Evolutionary conservation across 2,329 filamentous ascomycete species (phyloP).

Genomic region (Neofusicoccum parvum): DNA sequence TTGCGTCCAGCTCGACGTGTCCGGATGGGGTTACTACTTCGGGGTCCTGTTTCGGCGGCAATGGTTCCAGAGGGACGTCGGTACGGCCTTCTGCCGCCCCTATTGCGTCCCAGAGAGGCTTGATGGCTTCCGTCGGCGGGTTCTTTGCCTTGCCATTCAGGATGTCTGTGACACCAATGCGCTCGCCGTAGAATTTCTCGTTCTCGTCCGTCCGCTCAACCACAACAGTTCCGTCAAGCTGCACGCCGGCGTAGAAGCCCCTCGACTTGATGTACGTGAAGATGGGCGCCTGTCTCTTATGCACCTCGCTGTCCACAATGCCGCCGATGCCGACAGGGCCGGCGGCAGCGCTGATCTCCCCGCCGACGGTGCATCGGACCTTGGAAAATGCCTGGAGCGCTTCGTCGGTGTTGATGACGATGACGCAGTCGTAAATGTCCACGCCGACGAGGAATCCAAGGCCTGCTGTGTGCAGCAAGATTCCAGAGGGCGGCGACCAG

Average conservation of each 20-base stretch:
- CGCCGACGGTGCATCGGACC: conserved; percentile 76
- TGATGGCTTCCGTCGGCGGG: conserved; percentile 55
- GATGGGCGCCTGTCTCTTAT: conserved; percentile 69
- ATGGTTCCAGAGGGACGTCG: conserved; percentile 68
- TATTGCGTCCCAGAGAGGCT: conserved; percentile 75
- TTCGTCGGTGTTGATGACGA: conserved; percentile 85
- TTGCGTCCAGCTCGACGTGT: no score
- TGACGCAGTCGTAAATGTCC: conserved; percentile 93
- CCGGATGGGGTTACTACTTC: no score
- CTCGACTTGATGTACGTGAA: conserved; percentile 89
- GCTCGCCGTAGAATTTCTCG: conserved; percentile 77
- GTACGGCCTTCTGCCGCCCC: conserved; percentile 83
- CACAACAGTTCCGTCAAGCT: conserved; percentile 83
- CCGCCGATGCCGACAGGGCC: conserved; percentile 80
- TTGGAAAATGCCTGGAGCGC: conserved; percentile 83
- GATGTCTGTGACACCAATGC: conserved; percentile 64
- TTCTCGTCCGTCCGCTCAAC: conserved; percentile 89
- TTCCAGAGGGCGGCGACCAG: conserved; percentile 89
- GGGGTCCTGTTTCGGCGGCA: conserved; percentile 60
- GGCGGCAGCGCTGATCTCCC: conserved; percentile 74
- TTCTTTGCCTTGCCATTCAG: conserved; percentile 61
- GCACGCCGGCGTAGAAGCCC: conserved; percentile 84
- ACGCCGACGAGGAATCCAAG: conserved; percentile 89
- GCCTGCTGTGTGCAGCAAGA: conserved; percentile 85
- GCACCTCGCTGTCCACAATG: conserved; percentile 68